Base-by-base conservation (phyloP, 306 rosid species). In the Cotoneaster glaucophyllus region DNA sequence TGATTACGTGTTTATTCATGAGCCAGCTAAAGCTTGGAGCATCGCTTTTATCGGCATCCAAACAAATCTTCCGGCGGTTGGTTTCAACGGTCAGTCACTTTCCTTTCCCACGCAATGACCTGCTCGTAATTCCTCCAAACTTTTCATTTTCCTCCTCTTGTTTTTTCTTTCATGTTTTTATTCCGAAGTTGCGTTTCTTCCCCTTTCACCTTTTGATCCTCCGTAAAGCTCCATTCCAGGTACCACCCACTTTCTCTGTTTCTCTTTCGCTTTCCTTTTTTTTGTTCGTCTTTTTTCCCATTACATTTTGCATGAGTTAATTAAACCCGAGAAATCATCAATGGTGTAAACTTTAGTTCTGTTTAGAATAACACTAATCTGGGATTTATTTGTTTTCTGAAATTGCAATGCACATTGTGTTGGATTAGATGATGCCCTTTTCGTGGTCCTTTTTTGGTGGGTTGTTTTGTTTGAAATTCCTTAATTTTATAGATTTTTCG, bases 221-320 rank as follows among this genome's bases (percentile, higher is more conserved):
- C 80, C 83, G 39, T 70, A 84, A 61, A 82, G 81, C 84, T 13
- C 79, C 83, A 77, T 79, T 84, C 72, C 81, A 83, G 92, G 90
- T 87, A 80, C 66, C 62, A 10, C 25, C 62, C 4, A 45, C 34
- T 41, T 6, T 37, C 43, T 6, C 4, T 37, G 8, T 18, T 17
- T 24, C 5, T 10, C 28, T 37, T 43, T 21, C 37, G 19, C 74
- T 74, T 76, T 67, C 6, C 44, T 72, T 28, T 29, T 29, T 32
- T 67, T 10, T 32, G 11, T 13, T 8, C 34, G 22, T 7, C 8
- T 8, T 39, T 24, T 37, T 32, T 32, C 4, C 18, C 17, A 8
- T 32, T 14, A 2, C 41, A 48, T 34, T 58, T 58, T n/a, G 39
- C 57, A 24, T 11, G 39, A 56, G 34, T 57, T 17, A 34, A 32